Evolutionary conservation across 148 eudicot species (phyloP).

Genomic region (Gaultheria prostrata): DNA sequence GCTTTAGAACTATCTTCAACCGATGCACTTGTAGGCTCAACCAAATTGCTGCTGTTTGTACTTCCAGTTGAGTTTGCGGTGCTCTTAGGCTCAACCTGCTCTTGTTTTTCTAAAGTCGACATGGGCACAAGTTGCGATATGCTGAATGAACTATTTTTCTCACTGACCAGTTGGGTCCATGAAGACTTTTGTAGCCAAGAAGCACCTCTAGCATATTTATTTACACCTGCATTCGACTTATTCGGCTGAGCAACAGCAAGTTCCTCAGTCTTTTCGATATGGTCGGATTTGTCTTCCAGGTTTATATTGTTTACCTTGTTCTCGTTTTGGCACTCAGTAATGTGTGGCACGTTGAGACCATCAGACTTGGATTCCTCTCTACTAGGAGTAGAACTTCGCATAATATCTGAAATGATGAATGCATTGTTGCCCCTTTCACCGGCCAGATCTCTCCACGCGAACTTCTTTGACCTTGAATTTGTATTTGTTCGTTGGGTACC

Average conservation of each 20-base stretch:
- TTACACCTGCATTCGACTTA: conserved; percentile 15
- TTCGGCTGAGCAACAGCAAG: conserved; percentile 17
- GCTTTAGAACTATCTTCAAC: conserved; percentile 20
- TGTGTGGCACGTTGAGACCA: conserved; percentile 9
- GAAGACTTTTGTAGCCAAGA: conserved; percentile 69
- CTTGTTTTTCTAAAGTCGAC: conserved; percentile 34
- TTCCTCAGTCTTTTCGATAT: conserved; percentile 20
- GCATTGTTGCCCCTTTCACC: conserved; percentile 34
- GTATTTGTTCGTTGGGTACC: conserved; percentile 18
- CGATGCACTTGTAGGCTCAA: conserved; percentile 13
- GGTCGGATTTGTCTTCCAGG: conserved; percentile 15
- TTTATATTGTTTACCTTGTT: conserved; percentile 17
- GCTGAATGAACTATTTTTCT: conserved; percentile 63
- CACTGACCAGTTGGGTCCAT: conserved; percentile 67
- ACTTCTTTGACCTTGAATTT: conserved; percentile 38
- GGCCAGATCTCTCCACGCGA: conserved; percentile 45
- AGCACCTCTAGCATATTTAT: conserved; percentile 40
- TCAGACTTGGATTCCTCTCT: conserved; percentile 30
- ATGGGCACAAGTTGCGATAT: conserved; percentile 63
- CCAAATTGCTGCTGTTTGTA: conserved; percentile 13
- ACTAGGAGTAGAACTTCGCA: conserved; percentile 20
- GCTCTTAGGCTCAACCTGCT: conserved; percentile 17
- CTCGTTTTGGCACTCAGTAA: conserved; percentile 20
- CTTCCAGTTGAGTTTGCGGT: neutral
- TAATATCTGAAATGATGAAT: conserved; percentile 42